Evolutionary conservation across 257 asterid species (phyloP).

Genomic region (Solanum rostratum): DNA sequence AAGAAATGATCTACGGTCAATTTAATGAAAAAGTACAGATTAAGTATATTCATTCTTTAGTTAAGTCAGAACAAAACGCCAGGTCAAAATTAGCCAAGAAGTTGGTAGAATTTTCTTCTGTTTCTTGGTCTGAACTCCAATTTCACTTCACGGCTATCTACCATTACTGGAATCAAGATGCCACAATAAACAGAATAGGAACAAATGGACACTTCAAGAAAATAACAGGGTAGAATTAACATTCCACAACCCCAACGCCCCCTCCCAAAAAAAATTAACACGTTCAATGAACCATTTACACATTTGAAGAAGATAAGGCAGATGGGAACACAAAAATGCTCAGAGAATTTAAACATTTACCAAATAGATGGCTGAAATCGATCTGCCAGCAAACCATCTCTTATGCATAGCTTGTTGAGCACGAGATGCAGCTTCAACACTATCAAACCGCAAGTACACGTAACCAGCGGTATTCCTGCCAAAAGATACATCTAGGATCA

Average conservation of each 20-base stretch:
- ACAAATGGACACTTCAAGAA: neutral
- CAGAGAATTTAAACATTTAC: constrained; percentile 15
- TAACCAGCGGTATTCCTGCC: constrained; percentile 88
- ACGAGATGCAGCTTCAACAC: constrained; percentile 60
- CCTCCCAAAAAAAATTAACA: neutral
- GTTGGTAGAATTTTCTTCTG: neutral
- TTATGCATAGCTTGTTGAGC: constrained; percentile 98
- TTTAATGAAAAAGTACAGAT: neutral
- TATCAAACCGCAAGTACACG: constrained; percentile 82
- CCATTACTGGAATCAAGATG: neutral
- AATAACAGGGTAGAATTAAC: neutral
- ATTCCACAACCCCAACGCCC: neutral
- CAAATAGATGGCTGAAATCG: constrained; percentile 91
- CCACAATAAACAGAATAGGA: neutral
- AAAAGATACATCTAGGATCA: neutral
- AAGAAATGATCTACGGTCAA: neutral
- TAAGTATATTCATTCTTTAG: neutral
- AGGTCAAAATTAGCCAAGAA: neutral
- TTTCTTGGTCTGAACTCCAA: neutral
- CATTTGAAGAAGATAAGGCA: neutral
- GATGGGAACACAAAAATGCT: neutral
- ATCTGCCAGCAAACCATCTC: constrained; percentile 97
- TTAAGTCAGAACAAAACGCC: neutral
- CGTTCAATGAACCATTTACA: neutral
- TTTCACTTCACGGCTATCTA: neutral